Base-by-base conservation (phyloP, 2,329 filamentous ascomycete genomes). In the Diaporthe citrichinensis region DNA sequence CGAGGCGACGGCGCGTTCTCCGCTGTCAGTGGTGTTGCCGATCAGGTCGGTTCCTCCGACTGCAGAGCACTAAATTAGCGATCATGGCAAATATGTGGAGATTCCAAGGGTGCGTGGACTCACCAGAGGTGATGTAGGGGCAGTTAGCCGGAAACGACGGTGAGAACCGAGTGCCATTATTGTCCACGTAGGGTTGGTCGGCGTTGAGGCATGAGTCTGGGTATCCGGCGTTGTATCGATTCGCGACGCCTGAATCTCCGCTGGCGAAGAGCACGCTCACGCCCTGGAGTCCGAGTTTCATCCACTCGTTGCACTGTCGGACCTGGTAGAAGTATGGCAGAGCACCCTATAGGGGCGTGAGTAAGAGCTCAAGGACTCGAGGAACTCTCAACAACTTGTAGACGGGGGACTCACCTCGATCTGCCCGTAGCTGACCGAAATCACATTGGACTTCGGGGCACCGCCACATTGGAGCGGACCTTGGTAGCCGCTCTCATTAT, bases 341-440 rank as follows among this genome's bases (percentile, higher is more conserved):
- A 31, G 88, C 87, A 7, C 83, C 82, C 65, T 68, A 28, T 5
- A 23, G 7, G 15, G 2, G 31, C 31, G 7, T 68, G n/a, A n/a
- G n/a, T n/a, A n/a, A n/a, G n/a, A n/a, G n/a, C n/a, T n/a, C n/a
- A n/a, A n/a, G n/a, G n/a, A n/a, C n/a, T n/a, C n/a, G n/a, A n/a
- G n/a, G n/a, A n/a, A n/a, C n/a, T n/a, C n/a, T n/a, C n/a, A n/a
- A n/a, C n/a, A n/a, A n/a, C n/a, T n/a, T n/a, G n/a, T n/a, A n/a
- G n/a, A n/a, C n/a, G n/a, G n/a, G n/a, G n/a, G n/a, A n/a, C 46
- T 20, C 39, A 68, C 65, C 81, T 92, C 90, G 58, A 87, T 85
- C 57, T 87, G 87, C 62, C 89, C 89, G 79, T 91, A 91, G 4
- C 87, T 89, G 78, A 92, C 88, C 51, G 86, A 87, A 76, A 91